Evolutionary conservation across 345 rosid species (phyloP).

Genomic region (Theobroma cacao): DNA sequence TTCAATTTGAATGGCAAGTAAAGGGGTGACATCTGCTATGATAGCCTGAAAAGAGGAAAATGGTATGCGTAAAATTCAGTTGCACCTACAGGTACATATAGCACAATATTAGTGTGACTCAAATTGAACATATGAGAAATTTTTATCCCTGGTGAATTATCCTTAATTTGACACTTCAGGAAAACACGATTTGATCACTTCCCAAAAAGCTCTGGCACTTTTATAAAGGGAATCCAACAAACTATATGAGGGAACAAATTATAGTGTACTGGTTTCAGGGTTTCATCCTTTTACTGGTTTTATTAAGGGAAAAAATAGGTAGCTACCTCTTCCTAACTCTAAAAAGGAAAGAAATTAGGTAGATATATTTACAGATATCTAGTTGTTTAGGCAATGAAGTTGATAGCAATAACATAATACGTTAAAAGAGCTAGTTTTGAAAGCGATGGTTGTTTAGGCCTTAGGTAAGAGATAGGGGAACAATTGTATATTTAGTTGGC

Average conservation of each 20-base stretch:
- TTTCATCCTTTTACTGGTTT: background rate
- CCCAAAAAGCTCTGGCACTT: background rate
- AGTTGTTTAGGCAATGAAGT: background rate
- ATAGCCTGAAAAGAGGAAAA: constrained; percentile 37
- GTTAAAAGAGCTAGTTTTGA: background rate
- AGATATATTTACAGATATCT: background rate
- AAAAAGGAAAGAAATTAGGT: background rate
- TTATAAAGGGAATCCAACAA: background rate
- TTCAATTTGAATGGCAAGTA: constrained; percentile 48
- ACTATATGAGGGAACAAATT: background rate
- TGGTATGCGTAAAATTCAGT: background rate
- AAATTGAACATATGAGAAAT: background rate
- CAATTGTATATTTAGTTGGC: background rate
- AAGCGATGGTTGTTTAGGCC: background rate
- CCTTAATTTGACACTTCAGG: background rate
- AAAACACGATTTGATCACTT: background rate
- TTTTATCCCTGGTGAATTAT: background rate
- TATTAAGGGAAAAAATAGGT: background rate
- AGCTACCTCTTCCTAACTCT: background rate
- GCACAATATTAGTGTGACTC: background rate
- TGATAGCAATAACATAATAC: background rate
- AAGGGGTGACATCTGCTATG: constrained; percentile 35
- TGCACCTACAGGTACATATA: background rate
- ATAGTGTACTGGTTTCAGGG: background rate
- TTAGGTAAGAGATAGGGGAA: background rate